These are phyloP conservation scores for Deakozyma indianensis DNA, from an alignment of 805 yeast species.

Conservation along the genomic window DNA sequence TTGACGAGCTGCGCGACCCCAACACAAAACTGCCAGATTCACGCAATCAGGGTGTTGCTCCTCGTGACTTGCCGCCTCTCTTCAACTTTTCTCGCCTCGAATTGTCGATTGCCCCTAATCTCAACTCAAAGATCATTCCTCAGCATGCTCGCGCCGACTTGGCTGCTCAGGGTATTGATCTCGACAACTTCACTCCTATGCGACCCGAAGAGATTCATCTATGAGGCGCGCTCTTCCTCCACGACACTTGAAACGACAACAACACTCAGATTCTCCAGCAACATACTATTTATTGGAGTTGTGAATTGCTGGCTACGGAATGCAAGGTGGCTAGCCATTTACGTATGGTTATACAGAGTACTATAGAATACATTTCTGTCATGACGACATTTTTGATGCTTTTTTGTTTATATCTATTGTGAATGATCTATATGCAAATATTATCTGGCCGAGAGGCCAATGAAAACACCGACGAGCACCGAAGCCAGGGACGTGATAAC, in stretches of 20 bases:
- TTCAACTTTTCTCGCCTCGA: slow-evolving; percentile 63
- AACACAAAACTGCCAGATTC: slow-evolving; percentile 28
- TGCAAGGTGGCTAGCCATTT: neutral
- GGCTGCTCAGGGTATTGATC: slow-evolving; percentile 27
- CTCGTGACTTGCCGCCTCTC: slow-evolving; percentile 61
- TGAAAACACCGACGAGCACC: neutral
- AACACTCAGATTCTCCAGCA: neutral
- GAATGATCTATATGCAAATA: no score
- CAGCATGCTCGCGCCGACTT: slow-evolving; percentile 28
- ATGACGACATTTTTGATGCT: no score
- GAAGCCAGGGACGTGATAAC: neutral
- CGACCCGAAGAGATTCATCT: slow-evolving; percentile 15
- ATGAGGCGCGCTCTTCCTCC: neutral
- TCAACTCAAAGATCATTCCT: slow-evolving; percentile 25
- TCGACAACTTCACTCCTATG: slow-evolving; percentile 45
- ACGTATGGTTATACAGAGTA: neutral
- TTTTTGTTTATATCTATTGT: no score
- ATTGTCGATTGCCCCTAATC: slow-evolving; percentile 31
- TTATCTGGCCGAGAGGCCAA: neutral
- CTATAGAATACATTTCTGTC: neutral
- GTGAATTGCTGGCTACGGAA: neutral
- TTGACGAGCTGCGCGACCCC: slow-evolving; percentile 63
- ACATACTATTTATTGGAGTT: neutral
- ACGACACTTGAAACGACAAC: no score
- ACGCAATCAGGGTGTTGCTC: slow-evolving; percentile 49